A percentile compares a stretch with the other conserved stretches of the same genome.
Conservation (phyloP, 306 rosid genomes). For the Spatholobus suberectus region DNA sequence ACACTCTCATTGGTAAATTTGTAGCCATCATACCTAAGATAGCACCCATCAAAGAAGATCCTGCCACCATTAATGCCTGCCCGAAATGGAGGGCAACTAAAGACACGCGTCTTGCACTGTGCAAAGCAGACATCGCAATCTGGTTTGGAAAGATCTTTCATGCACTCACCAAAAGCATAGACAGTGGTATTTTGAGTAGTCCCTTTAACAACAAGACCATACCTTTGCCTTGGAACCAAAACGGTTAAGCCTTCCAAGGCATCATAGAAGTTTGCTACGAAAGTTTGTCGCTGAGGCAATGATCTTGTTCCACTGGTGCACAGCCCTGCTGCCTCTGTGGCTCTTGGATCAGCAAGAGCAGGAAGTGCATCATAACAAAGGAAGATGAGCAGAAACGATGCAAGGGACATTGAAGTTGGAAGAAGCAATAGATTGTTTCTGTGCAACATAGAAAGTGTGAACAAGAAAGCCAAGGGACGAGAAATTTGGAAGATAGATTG, state of each 20-base stretch:
- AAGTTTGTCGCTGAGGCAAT: constrained; percentile 35
- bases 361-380: constrained; percentile 17
- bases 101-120: constrained; percentile 59
- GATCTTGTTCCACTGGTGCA: constrained; percentile 64
- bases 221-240: constrained; percentile 42
- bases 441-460: neutral
- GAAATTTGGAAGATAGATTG: neutral
- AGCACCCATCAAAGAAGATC: constrained; percentile 75
- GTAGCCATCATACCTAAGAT: constrained; percentile 62
- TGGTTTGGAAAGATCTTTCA: constrained; percentile 57
- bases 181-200: constrained; percentile 54
- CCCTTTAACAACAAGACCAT: constrained; percentile 55
- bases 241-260: constrained; percentile 53
- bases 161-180: constrained; percentile 71
- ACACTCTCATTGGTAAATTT: constrained; percentile 60
- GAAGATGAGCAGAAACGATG: constrained; percentile 21
- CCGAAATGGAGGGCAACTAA: constrained; percentile 63
- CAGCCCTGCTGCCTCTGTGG: constrained; percentile 52
- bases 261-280: constrained; percentile 54
- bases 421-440: neutral
- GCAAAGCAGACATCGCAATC: constrained; percentile 79
- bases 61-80: constrained; percentile 58
- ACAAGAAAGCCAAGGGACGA: neutral
- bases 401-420: neutral
- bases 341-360: constrained; percentile 59